These are phyloP conservation scores for Adiantum capillusveneris DNA, from an alignment of 75 land plant species.

Conservation along the genomic window DNA sequence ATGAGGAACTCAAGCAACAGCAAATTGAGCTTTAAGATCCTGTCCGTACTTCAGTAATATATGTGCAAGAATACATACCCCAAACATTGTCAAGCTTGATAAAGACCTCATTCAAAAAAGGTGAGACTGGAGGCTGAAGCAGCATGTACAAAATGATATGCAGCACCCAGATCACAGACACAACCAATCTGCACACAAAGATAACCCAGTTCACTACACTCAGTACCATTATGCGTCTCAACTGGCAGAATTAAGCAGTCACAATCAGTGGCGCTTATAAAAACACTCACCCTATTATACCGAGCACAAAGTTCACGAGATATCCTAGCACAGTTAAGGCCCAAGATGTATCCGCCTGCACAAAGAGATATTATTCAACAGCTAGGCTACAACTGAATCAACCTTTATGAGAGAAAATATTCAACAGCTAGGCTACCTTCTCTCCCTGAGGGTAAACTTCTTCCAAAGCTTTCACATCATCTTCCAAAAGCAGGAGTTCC, in stretches of 20 bases:
- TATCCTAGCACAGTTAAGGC: conserved; percentile 93
- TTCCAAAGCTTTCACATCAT: conserved; percentile 83
- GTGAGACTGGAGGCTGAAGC: conserved; percentile 71
- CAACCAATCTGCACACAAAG: conserved; percentile 55
- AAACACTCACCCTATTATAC: conserved; percentile 71
- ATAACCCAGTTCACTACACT: background rate
- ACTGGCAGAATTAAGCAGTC: background rate
- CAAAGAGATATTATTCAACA: too few relatives aligned
- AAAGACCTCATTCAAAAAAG: conserved; percentile 89
- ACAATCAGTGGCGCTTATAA: too few relatives aligned
- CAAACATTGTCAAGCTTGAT: conserved; percentile 84
- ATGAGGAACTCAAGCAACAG: too few relatives aligned
- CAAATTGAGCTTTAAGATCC: too few relatives aligned
- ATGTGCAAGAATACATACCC: conserved; percentile 62
- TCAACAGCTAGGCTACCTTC: conserved; percentile 62
- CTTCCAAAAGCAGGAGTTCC: conserved; percentile 89
- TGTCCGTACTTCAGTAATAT: too few relatives aligned
- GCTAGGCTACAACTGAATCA: background rate
- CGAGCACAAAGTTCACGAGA: conserved; percentile 68
- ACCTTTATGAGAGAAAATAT: background rate
- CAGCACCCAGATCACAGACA: conserved; percentile 85
- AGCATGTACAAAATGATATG: conserved; percentile 92
- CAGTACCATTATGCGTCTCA: background rate
- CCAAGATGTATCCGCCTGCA: conserved; percentile 93
- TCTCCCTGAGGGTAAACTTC: conserved; percentile 99